phyloP scores from a whole-genome alignment of 2,329 filamentous ascomycete genomes.

The Hymenoscyphus albidus region DNA sequence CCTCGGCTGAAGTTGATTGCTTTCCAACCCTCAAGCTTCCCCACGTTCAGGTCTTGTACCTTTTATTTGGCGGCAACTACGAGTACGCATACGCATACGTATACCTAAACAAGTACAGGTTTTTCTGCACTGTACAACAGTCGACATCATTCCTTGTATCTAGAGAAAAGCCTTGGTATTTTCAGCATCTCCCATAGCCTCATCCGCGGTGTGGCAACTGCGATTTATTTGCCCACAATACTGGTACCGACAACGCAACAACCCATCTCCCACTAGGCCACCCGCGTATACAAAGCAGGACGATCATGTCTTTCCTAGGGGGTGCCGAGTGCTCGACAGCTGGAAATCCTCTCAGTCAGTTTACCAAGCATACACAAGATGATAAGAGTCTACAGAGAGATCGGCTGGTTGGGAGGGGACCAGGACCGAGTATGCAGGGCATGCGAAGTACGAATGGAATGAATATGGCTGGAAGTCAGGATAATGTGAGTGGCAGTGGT shows the following conservation, averaged over 20 bases:
- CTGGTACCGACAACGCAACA: background rate
- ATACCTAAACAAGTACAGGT: background rate
- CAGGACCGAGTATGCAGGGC: slow-evolving; percentile 66
- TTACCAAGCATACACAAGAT: slow-evolving; percentile 94
- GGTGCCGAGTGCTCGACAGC: slow-evolving; percentile 96
- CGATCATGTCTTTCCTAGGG: slow-evolving; percentile 87
- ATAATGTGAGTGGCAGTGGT: slow-evolving; percentile 52
- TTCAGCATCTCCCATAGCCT: background rate
- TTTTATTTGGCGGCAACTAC: background rate
- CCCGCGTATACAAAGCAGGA: background rate
- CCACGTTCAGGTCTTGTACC: slow-evolving; percentile 1
- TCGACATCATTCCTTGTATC: background rate
- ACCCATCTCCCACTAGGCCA: background rate
- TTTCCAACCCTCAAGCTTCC: slow-evolving; percentile 10
- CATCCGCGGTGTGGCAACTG: background rate
- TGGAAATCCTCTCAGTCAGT: slow-evolving; percentile 93
- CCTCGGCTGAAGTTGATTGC: slow-evolving; percentile 11
- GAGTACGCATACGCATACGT: background rate
- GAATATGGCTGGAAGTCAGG: slow-evolving; percentile 53
- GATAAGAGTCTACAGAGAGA: slow-evolving; percentile 94
- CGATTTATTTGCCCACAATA: background rate
- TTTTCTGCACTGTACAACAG: background rate
- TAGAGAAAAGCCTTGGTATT: slow-evolving; percentile 2
- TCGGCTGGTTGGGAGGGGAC: slow-evolving; percentile 72
- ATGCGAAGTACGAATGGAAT: slow-evolving; percentile 64